Percentiles rank a stretch among this genome's conserved stretches.
Conservation (phyloP, 2,329 filamentous ascomycete species). For the Aphanocladium album region DNA sequence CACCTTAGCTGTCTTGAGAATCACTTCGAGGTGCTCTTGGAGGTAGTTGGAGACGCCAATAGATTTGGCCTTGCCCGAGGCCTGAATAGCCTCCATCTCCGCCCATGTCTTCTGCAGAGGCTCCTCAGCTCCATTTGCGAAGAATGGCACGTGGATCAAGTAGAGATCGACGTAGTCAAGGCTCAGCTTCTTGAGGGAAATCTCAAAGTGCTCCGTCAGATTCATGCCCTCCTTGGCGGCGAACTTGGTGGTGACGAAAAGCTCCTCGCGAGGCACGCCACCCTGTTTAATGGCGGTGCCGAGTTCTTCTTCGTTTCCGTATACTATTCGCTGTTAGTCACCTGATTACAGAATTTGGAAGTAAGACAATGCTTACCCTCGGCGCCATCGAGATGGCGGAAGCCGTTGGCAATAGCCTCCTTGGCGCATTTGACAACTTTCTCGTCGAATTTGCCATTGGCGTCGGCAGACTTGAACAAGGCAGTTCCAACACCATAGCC, state of each 20-base stretch:
- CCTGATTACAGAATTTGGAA: neutral
- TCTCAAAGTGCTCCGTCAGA: slow-evolving; percentile 47
- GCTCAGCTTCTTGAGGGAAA: slow-evolving; percentile 59
- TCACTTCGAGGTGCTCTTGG: slow-evolving; percentile 47
- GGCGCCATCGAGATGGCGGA: slow-evolving; percentile 69
- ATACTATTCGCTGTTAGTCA: slow-evolving; percentile 36
- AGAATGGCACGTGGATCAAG: slow-evolving; percentile 56
- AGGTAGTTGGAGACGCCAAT: slow-evolving; percentile 78
- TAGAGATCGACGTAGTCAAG: slow-evolving; percentile 70
- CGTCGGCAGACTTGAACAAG: slow-evolving; percentile 46
- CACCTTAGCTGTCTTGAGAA: slow-evolving; percentile 55
- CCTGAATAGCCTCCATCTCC: slow-evolving; percentile 60
- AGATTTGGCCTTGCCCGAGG: slow-evolving; percentile 58
- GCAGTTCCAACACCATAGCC: slow-evolving; percentile 71
- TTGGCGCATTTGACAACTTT: slow-evolving; percentile 46
- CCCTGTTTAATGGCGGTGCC: slow-evolving; percentile 65
- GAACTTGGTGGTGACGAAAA: slow-evolving; percentile 64
- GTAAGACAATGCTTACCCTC: slow-evolving; percentile 43
- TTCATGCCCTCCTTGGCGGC: slow-evolving; percentile 34
- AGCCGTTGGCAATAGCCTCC: slow-evolving; percentile 63
- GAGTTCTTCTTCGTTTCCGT: slow-evolving; percentile 64
- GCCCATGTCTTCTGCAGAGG: slow-evolving; percentile 57
- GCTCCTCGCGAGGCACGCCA: slow-evolving; percentile 58
- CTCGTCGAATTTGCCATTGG: slow-evolving; percentile 48
- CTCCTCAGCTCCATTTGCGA: slow-evolving; percentile 38